These are phyloP conservation scores for Wickerhamiella hasegawae DNA, from an alignment of 805 yeast species.

Conservation along the genomic window DNA sequence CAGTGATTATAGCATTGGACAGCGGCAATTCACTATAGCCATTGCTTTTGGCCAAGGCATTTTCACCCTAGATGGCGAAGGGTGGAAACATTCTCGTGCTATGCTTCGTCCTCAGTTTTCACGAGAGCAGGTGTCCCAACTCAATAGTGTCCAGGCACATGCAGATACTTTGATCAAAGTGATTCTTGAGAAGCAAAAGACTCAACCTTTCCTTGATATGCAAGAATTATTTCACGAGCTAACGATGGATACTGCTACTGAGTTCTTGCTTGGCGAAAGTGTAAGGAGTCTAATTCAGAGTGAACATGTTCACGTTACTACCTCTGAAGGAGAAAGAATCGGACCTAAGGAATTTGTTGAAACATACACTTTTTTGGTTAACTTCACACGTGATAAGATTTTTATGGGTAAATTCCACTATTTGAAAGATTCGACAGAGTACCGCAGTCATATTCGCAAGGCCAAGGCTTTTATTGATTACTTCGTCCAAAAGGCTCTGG, in stretches of 20 bases:
- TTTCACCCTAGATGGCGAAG: constrained; percentile 21
- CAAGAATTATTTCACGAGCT: constrained; percentile 12
- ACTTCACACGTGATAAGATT: constrained; percentile 11
- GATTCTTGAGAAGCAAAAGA: constrained; percentile 8
- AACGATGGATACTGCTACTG: constrained; percentile 18
- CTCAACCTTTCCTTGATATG: constrained; percentile 17
- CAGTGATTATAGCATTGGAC: constrained; percentile 20
- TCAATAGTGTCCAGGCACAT: constrained; percentile 12
- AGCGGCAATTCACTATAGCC: constrained; percentile 14
- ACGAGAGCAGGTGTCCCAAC: constrained; percentile 19
- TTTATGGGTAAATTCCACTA: constrained; percentile 12
- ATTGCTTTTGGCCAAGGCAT: constrained; percentile 22
- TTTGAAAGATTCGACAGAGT: constrained; percentile 16
- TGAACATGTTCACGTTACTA: not conserved
- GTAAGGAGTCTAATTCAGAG: constrained; percentile 13
- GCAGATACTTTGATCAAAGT: constrained; percentile 6
- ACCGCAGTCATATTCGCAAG: constrained; percentile 20
- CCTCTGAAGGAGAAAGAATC: constrained; percentile 5
- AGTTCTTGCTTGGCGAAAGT: constrained; percentile 18
- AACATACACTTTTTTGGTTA: constrained; percentile 10
- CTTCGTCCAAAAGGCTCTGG: constrained; percentile 15
- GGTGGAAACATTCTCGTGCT: constrained; percentile 23
- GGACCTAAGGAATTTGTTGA: constrained; percentile 9
- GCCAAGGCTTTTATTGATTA: constrained; percentile 20
- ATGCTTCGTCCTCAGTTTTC: constrained; percentile 23